Evolutionary conservation across 208 protist genomes (phyloP).

Genomic region (Plasmodiophora brassicae): DNA sequence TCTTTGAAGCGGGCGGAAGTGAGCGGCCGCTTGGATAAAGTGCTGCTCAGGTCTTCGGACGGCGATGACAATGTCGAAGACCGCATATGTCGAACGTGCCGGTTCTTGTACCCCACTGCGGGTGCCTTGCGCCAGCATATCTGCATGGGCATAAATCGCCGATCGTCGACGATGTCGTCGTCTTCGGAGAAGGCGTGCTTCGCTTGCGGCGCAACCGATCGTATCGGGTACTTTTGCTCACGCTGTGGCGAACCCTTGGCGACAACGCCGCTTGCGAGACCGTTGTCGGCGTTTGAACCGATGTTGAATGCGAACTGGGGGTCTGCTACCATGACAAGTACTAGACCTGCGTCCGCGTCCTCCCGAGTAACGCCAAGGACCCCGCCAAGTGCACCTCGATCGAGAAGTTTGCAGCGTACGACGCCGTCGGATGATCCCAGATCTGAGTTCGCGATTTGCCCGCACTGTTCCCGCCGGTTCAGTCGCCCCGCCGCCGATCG

Average conservation of each 20-base stretch:
- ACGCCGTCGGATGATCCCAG: background rate
- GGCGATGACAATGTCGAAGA: too few species aligned
- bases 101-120: background rate
- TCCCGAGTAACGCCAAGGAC: background rate
- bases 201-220: background rate
- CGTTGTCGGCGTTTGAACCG: too few species aligned
- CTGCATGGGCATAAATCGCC: background rate
- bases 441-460: background rate
- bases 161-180: background rate
- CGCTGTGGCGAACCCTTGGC: background rate
- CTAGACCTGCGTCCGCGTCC: background rate
- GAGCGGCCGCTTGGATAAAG: too few species aligned
- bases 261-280: too few species aligned
- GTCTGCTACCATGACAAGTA: background rate
- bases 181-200: background rate
- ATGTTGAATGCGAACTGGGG: too few species aligned
- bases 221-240: conserved; percentile 14
- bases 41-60: too few species aligned
- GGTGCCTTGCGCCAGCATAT: background rate
- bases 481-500: conserved; percentile 11
- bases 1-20: too few species aligned
- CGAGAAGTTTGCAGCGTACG: background rate
- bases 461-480: background rate
- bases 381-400: background rate
- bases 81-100: background rate